These are phyloP conservation scores for Cryptococcus sp. DNA, from an alignment of 1,284 basidiomycete species.

Conservation along the genomic window DNA sequence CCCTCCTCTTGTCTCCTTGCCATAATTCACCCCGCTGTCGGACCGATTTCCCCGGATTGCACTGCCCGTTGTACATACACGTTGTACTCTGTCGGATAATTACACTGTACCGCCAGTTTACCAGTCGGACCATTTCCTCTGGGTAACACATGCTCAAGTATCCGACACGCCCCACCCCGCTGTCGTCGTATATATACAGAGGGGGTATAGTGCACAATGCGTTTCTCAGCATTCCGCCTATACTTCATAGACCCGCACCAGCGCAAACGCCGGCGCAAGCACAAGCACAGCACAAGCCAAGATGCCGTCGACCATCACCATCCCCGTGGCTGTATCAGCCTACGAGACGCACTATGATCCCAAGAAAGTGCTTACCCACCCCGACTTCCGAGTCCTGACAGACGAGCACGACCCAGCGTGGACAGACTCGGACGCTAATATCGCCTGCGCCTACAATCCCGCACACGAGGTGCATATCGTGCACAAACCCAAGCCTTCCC, in stretches of 20 bases:
- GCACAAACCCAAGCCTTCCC: slow-evolving; percentile 47
- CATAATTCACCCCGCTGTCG: neutral
- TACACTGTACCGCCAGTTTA: too few species aligned
- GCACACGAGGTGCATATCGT: slow-evolving; percentile 53
- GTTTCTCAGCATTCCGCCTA: too few species aligned
- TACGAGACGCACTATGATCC: slow-evolving; percentile 48
- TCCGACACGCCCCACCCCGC: too few species aligned
- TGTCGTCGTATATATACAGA: too few species aligned
- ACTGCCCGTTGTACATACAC: neutral
- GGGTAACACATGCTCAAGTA: too few species aligned
- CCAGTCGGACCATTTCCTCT: too few species aligned
- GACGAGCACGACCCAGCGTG: slow-evolving; percentile 30
- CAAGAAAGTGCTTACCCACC: slow-evolving; percentile 38
- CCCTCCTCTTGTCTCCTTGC: too few species aligned
- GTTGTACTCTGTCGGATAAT: neutral
- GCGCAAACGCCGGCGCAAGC: too few species aligned
- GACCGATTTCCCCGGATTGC: neutral
- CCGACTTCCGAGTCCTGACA: slow-evolving; percentile 44
- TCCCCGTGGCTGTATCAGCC: neutral
- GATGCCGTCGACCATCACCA: slow-evolving; percentile 6
- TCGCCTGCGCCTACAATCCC: slow-evolving; percentile 53
- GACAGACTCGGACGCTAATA: slow-evolving; percentile 32
- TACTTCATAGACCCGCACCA: too few species aligned
- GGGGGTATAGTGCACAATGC: too few species aligned
- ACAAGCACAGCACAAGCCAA: neutral